Conservation (phyloP, 2,329 filamentous ascomycete species). For the Alternaria novae-zelandiae region DNA sequence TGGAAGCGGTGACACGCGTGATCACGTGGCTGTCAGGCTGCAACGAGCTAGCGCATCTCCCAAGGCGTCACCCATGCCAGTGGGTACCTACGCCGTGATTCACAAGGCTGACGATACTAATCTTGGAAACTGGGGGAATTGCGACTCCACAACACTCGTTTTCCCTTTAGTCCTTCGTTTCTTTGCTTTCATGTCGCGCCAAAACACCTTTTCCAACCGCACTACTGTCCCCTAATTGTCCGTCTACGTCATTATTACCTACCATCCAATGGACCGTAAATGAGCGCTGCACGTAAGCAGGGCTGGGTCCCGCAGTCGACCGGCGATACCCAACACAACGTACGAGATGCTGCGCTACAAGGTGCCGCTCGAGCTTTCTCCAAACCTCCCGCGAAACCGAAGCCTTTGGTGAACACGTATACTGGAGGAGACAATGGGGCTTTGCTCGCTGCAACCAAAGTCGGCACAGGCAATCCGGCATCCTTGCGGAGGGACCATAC, state of each 20-base stretch:
- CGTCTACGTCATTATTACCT: constrained; percentile 20
- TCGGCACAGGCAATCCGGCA: constrained; percentile 37
- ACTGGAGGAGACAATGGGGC: constrained; percentile 51
- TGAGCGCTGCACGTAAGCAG: constrained; percentile 45
- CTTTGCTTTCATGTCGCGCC: constrained; percentile 9
- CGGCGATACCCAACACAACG: constrained; percentile 46
- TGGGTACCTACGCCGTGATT: constrained; percentile 9
- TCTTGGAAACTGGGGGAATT: constrained; percentile 9
- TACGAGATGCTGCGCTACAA: constrained; percentile 54
- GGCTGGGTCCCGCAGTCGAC: constrained; percentile 37
- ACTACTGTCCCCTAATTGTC: not conserved
- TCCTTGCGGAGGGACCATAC: constrained; percentile 39
- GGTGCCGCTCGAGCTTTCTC: constrained; percentile 59
- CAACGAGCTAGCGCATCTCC: constrained; percentile 12
- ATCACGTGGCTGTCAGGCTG: constrained; percentile 17
- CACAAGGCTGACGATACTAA: constrained; percentile 12
- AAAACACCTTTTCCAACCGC: constrained; percentile 10
- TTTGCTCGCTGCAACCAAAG: constrained; percentile 54
- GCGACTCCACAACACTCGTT: constrained; percentile 16
- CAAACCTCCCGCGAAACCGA: constrained; percentile 52
- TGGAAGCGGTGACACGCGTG: constrained; percentile 21
- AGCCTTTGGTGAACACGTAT: constrained; percentile 49
- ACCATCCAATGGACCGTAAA: constrained; percentile 45
- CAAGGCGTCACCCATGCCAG: constrained; percentile 7
- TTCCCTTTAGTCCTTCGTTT: constrained; percentile 21